Evolutionary conservation across 495 filamentous ascomycete genomes (phyloP).

Genomic region (Talaromyces adpressus): DNA sequence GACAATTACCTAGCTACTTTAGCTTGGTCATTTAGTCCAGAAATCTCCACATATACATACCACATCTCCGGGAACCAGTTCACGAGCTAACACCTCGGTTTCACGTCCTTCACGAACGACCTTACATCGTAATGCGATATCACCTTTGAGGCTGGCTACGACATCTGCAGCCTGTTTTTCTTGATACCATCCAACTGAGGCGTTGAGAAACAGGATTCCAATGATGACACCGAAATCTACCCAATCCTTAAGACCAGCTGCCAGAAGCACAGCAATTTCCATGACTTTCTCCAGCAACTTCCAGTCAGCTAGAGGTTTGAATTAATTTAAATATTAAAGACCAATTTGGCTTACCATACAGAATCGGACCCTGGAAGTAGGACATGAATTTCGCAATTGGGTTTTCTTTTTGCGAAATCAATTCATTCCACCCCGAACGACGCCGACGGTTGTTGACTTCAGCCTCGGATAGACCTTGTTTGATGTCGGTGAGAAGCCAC

Average conservation of each 20-base stretch:
- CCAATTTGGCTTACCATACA: constrained; percentile 54
- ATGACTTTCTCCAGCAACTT: constrained; percentile 46
- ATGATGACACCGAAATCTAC: constrained; percentile 81
- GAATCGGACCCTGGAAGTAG: constrained; percentile 74
- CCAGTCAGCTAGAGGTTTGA: constrained; percentile 15
- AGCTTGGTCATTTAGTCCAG: background rate
- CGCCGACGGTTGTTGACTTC: constrained; percentile 55
- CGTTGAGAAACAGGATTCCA: constrained; percentile 70
- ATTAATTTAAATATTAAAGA: background rate
- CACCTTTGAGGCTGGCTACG: constrained; percentile 70
- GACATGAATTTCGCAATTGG: constrained; percentile 63
- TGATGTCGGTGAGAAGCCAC: constrained; percentile 67
- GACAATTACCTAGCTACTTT: constrained; percentile 44
- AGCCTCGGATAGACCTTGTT: constrained; percentile 44
- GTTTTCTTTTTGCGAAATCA: constrained; percentile 67
- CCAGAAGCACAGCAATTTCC: constrained; percentile 70
- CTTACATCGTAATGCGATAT: constrained; percentile 68
- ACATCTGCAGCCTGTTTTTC: constrained; percentile 81
- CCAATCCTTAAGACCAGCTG: constrained; percentile 70
- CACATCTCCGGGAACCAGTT: constrained; percentile 74
- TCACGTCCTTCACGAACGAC: constrained; percentile 61
- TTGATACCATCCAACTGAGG: constrained; percentile 73
- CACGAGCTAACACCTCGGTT: constrained; percentile 62
- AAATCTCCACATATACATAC: constrained; percentile 54
- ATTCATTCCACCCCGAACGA: constrained; percentile 63